phyloP scores from a whole-genome alignment of 164 flowering plant species.

The Protea cynaroides region DNA sequence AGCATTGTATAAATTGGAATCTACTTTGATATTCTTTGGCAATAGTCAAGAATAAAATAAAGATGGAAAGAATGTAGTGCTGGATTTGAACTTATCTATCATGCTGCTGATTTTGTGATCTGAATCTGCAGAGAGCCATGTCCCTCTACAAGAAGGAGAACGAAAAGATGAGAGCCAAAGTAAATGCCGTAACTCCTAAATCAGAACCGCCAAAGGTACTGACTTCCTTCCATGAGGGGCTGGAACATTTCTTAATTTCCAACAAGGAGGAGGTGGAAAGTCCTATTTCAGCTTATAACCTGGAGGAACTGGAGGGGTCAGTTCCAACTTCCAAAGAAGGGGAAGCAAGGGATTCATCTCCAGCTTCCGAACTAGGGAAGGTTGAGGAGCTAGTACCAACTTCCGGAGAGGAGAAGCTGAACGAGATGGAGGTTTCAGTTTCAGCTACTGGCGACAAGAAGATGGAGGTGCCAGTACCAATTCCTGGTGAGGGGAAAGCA shows the following conservation, averaged over 20 bases:
- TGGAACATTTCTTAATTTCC: slow-evolving; percentile 1
- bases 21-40: too few species aligned
- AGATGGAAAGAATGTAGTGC: background rate
- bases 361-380: slow-evolving; percentile 7
- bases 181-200: background rate
- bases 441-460: background rate
- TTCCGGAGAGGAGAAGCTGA: background rate
- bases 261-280: slow-evolving; percentile 15
- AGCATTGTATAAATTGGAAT: too few species aligned
- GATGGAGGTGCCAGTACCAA: background rate
- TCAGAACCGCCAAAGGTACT: slow-evolving; percentile 8
- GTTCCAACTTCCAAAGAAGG: slow-evolving; percentile 5
- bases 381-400: background rate
- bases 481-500: background rate
- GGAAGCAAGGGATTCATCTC: slow-evolving; percentile 5
- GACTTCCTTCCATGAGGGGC: background rate
- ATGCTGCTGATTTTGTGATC: background rate
- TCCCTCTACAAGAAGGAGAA: slow-evolving; percentile 56
- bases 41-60: too few species aligned
- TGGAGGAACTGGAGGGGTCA: slow-evolving; percentile 13
- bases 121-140: slow-evolving; percentile 58
- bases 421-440: slow-evolving; percentile 6
- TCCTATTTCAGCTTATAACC: background rate
- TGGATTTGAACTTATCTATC: background rate
- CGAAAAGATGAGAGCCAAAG: slow-evolving; percentile 14